Base-by-base conservation (phyloP, 495 filamentous ascomycete species). In the Aspergillus panamensis region DNA sequence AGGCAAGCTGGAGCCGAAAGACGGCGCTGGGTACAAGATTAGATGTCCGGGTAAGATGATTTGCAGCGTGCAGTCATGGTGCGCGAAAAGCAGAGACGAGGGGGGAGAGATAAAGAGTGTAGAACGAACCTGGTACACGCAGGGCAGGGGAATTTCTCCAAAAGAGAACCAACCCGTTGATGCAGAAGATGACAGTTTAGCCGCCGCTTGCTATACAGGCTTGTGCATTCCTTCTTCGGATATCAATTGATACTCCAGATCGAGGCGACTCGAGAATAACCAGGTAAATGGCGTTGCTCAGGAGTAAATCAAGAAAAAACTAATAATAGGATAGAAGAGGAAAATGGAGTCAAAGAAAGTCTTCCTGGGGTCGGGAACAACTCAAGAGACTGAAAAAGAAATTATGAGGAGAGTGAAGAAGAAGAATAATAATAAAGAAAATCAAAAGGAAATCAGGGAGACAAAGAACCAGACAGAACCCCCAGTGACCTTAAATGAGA, bases 61-160 rank as follows among this genome's bases (percentile, higher is more conserved):
- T 63, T 74, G 72, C 72, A 74, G 66, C 51, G 61, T 70, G 69
- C 67, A 73, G 64, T 53, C 40, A 51, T 37, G 55, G 55, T 53
- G 59, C 59, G 55, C 55, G 59, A 64, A 59, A 55, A 62, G 40
- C 42, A 60, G 57, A 49, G 51, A 58, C 52, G 52, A n/a, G n/a
- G 61, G 53, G 57, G 42, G 51, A 49, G n/a, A 52, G 29, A 30
- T 45, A 47, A 61, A 56, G 51, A 33, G 51, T 39, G 5, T 43
- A 35, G 40, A 40, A 55, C 60, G 14, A 58, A 59, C 60, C 55
- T 61, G 32, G 48, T 44, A 44, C 25, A 30, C 19, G 32, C 48
- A 53, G 51, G 5, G 37, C 17, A 50, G 40, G 51, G 45, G 51
- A 42, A 31, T 42, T 59, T 59, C 20, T 12, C 9, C 43, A 40